Base-by-base conservation (phyloP, 2,329 filamentous ascomycete genomes). In the Thelonectria blattea region DNA sequence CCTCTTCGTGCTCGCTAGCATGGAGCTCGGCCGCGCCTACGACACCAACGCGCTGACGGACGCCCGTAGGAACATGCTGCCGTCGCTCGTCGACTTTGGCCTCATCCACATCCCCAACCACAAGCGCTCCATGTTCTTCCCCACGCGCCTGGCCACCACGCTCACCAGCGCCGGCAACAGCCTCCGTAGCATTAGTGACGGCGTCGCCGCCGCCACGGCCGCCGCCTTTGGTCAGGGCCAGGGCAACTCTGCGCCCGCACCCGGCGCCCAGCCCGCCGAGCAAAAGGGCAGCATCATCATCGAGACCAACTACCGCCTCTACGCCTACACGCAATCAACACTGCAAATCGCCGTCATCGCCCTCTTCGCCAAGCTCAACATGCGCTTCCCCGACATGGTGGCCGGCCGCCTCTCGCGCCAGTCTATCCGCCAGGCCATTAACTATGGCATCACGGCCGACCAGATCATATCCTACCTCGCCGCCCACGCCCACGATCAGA, bases 281-380 rank as follows among this genome's bases (percentile, higher is more conserved):
- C 77, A 81, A 64, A 88, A 88, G 70, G 93, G 93, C 64, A 95
- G 92, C 79, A 92, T 99, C 73, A 93, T 99, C 71, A 87, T 99
- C 67, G 95, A 99, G 80, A 99, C 95, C 9, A 99, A 99, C 79
- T 98, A 97, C 80, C 91, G 95, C 24, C 80, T 99, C 68, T 99
- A 99, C 79, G 95, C 95, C 32, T 99, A 99, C 80, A 98, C 96
- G 7, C 90, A 91, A 34, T 97, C 93, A 0, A 92, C 93, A 0
- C 86, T 99, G 1, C 94, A 97, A 76, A 99, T 98, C 65, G 92
- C 93, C 55, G 92, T 99, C 61, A 88, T 99, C 47, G 89, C 90
- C 41, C 89, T 99, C 65, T 99, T 99, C 79, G 87, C 90, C 52
- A 90, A 90, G 61, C 88, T 99, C 56, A 90, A 89, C 69, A 93